phyloP scores from a whole-genome alignment of 2,329 filamentous ascomycete genomes.

The Colletotrichum sp. region DNA sequence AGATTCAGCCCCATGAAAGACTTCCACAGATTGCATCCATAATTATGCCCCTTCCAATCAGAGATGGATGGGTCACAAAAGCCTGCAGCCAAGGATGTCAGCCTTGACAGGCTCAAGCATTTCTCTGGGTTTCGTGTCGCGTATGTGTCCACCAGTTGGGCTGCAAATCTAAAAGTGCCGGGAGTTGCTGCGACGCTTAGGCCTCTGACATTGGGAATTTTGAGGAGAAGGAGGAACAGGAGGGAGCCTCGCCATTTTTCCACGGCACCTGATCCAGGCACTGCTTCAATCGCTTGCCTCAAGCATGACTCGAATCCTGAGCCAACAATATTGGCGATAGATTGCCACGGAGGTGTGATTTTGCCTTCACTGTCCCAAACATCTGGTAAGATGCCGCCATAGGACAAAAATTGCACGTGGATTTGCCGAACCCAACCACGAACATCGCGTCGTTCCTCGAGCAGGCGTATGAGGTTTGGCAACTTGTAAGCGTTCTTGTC shows the following conservation, averaged over 20 bases:
- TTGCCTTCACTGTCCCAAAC: background rate
- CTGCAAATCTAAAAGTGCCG: background rate
- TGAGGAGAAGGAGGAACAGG: background rate
- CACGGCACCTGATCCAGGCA: background rate
- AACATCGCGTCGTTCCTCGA: background rate
- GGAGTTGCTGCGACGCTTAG: background rate
- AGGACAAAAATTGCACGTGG: background rate
- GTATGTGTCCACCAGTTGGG: background rate
- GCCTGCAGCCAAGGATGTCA: background rate
- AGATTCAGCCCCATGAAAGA: too few species aligned
- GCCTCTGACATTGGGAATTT: background rate
- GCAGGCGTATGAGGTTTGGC: background rate
- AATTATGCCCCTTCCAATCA: too few species aligned
- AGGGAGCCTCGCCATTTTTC: background rate
- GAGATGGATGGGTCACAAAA: too few species aligned
- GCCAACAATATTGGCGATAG: background rate
- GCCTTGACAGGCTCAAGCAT: background rate
- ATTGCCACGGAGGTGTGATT: background rate
- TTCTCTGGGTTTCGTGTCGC: background rate
- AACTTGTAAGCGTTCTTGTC: background rate
- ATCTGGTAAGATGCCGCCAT: background rate
- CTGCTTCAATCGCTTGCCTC: background rate
- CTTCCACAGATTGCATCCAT: too few species aligned
- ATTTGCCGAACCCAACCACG: background rate
- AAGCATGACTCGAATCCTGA: background rate